Conservation (phyloP, 2,329 filamentous ascomycete species). For the Fusarium cicatricum region DNA sequence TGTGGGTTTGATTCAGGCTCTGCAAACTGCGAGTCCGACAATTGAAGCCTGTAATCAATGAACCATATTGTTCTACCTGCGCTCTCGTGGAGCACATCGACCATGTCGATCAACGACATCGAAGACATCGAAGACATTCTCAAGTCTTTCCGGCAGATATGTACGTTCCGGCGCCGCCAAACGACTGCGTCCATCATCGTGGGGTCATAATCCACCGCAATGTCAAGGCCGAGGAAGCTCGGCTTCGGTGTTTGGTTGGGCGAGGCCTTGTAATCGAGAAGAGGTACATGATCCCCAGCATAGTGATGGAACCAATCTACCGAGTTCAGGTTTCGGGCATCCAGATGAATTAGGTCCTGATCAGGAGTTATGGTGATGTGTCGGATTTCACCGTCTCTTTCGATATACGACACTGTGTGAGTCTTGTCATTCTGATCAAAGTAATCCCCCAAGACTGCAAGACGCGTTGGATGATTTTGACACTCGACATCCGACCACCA, state of each 20-base stretch:
- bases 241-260: neutral
- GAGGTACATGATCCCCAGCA: neutral
- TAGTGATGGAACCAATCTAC: slow-evolving; percentile 2
- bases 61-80: slow-evolving; percentile 12
- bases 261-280: neutral
- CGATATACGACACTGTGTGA: slow-evolving; percentile 16
- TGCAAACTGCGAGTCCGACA: too few species aligned
- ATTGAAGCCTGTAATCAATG: slow-evolving; percentile 10
- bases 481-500: slow-evolving; percentile 20
- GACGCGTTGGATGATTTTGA: neutral
- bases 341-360: slow-evolving; percentile 13
- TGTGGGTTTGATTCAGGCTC: too few species aligned
- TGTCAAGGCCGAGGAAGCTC: slow-evolving; percentile 14
- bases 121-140: neutral
- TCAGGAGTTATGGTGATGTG: slow-evolving; percentile 17
- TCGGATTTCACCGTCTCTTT: neutral
- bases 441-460: neutral
- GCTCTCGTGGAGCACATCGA: neutral
- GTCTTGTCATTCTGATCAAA: neutral
- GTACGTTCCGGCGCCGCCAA: fast-evolving
- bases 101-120: slow-evolving; percentile 1
- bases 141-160: neutral
- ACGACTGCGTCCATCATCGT: neutral
- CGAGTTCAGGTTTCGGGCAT: neutral
- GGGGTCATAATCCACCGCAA: slow-evolving; percentile 21